Evolutionary conservation across 1,139 yeast species (phyloP).

Genomic region (Scheffersomyces cryptocercus): DNA sequence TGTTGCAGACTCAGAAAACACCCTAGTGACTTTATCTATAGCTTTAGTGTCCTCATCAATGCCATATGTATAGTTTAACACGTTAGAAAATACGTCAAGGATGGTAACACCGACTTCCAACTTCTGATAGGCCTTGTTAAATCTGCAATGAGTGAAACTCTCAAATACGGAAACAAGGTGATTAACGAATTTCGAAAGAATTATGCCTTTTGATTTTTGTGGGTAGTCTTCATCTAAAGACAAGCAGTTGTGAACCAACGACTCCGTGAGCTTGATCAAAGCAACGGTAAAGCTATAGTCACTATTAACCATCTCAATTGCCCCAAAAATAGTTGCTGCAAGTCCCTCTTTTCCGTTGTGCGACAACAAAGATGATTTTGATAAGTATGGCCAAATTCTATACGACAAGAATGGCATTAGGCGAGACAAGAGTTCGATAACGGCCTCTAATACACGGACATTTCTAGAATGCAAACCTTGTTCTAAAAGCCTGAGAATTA

Average conservation of each 20-base stretch:
- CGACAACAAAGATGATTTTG: constrained; percentile 65
- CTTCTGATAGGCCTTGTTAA: constrained; percentile 55
- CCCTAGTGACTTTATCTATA: constrained; percentile 45
- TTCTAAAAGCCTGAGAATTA: constrained; percentile 66
- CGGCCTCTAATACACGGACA: constrained; percentile 44
- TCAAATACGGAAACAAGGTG: constrained; percentile 72
- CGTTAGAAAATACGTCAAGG: constrained; percentile 55
- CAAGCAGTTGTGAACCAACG: constrained; percentile 57
- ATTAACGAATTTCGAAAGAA: constrained; percentile 54
- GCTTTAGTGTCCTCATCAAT: constrained; percentile 45
- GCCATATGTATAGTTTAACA: constrained; percentile 59
- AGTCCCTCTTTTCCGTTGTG: constrained; percentile 71
- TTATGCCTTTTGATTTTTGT: constrained; percentile 49
- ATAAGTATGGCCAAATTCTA: constrained; percentile 78
- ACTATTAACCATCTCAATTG: constrained; percentile 72
- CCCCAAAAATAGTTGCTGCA: constrained; percentile 62
- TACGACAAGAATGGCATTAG: constrained; percentile 54
- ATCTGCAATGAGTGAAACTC: constrained; percentile 72
- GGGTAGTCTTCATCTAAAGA: constrained; percentile 37
- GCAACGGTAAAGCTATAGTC: constrained; percentile 64
- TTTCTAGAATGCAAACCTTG: constrained; percentile 63
- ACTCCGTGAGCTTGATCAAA: constrained; percentile 54
- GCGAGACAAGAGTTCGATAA: constrained; percentile 53
- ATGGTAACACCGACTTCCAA: constrained; percentile 62
- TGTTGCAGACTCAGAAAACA: constrained; percentile 50